A percentile compares a stretch with the other conserved stretches of the same genome.
phyloP scores from a whole-genome alignment of 345 rosid species.

The Lagerstroemia speciosa region DNA sequence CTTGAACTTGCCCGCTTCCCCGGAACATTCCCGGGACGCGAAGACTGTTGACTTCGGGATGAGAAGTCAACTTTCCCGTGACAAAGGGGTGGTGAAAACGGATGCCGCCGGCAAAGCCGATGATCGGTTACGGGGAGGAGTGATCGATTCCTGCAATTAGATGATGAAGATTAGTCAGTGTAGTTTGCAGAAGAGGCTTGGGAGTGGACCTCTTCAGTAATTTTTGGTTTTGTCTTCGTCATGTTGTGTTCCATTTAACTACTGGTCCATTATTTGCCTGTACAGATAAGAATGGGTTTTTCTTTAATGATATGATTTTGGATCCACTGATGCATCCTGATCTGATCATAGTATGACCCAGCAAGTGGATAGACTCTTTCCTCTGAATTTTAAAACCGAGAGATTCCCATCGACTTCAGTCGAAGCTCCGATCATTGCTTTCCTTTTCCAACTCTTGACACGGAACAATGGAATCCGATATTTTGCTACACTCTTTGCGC shows the following conservation, averaged over 20 bases:
- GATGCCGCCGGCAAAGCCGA: not conserved
- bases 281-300: not conserved
- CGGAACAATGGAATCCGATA: too few species aligned
- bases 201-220: not conserved
- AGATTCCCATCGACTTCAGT: not conserved
- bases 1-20: slow-evolving; percentile 51
- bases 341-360: not conserved
- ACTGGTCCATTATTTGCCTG: not conserved
- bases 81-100: not conserved
- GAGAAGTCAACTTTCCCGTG: slow-evolving; percentile 7
- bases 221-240: not conserved
- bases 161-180: not conserved
- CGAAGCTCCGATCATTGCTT: not conserved
- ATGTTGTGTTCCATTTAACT: not conserved
- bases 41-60: not conserved
- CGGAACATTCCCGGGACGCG: slow-evolving; percentile 11
- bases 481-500: too few species aligned
- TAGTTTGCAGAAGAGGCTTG: not conserved
- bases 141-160: not conserved
- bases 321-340: not conserved
- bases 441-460: too few species aligned
- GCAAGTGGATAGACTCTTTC: not conserved
- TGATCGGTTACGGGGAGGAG: not conserved
- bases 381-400: not conserved
- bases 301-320: not conserved